A percentile compares a stretch with the other conserved stretches of the same genome.
Evolutionary conservation across 2,329 filamentous ascomycete genomes (phyloP).

Genomic region (Apiospora marii): DNA sequence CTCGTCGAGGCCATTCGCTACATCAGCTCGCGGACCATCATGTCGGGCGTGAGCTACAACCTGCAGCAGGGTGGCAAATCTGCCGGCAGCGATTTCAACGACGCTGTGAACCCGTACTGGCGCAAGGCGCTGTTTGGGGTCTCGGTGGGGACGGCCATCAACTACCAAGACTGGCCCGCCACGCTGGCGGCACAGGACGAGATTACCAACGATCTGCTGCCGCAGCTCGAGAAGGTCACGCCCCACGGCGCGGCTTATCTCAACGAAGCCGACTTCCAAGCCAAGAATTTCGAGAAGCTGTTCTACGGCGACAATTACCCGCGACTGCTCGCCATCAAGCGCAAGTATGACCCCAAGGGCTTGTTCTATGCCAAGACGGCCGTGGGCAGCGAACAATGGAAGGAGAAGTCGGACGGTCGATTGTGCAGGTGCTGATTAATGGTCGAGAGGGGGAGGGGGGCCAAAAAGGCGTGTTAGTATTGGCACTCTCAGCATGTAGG

Average conservation of each 20-base stretch:
- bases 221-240: not conserved
- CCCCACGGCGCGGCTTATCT: constrained; percentile 37
- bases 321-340: constrained; percentile 45
- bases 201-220: not conserved
- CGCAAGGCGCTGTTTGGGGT: not conserved
- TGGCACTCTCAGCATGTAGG: too few species aligned
- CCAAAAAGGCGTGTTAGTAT: too few species aligned
- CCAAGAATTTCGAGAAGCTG: constrained; percentile 37
- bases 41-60: too few species aligned
- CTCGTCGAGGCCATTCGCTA: too few species aligned
- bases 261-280: constrained; percentile 50
- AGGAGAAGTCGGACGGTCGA: not conserved
- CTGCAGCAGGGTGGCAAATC: too few species aligned
- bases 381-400: constrained; percentile 51
- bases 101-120: not conserved
- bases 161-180: not conserved
- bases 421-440: not conserved
- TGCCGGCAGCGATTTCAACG: not conserved
- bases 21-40: too few species aligned
- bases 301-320: constrained; percentile 47
- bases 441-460: too few species aligned
- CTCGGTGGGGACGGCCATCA: not conserved
- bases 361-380: constrained; percentile 48
- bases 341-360: constrained; percentile 47
- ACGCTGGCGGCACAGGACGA: not conserved